These are phyloP conservation scores for Rhynchosporium graminicola DNA, from an alignment of 2,329 filamentous ascomycete species.

Conservation along the genomic window DNA sequence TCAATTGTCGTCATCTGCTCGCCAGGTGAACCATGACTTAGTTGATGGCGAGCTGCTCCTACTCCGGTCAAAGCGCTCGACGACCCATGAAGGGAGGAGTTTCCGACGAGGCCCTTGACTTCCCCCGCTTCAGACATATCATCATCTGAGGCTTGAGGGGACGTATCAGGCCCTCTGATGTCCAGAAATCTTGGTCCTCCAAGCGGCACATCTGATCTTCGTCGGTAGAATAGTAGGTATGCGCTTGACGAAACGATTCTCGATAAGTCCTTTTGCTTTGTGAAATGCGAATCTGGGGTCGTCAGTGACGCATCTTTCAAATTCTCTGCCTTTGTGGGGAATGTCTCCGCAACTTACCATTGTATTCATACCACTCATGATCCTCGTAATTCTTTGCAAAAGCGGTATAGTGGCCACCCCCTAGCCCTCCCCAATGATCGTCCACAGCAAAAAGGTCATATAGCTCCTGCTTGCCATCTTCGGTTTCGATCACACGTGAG, in stretches of 20 bases:
- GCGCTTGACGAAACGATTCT: conserved; percentile 73
- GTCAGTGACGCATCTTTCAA: conserved; percentile 44
- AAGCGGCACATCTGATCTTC: conserved; percentile 73
- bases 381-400: conserved; percentile 92
- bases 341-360: conserved; percentile 63
- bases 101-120: conserved; percentile 79
- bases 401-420: conserved; percentile 95
- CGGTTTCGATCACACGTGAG: conserved; percentile 74
- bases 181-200: conserved; percentile 75
- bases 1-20: conserved; percentile 36
- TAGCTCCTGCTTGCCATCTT: conserved; percentile 77
- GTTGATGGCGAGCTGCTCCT: conserved; percentile 71
- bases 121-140: conserved; percentile 67
- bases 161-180: conserved; percentile 58
- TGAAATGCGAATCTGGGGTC: conserved; percentile 70
- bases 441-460: conserved; percentile 97
- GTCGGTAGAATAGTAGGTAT: conserved; percentile 94
- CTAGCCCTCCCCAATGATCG: conserved; percentile 90
- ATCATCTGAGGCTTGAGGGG: conserved; percentile 47
- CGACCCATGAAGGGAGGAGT: conserved; percentile 86
- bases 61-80: conserved; percentile 82
- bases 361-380: conserved; percentile 92
- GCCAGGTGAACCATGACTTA: conserved; percentile 56
- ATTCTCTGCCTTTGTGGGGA: not conserved
- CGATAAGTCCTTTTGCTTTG: conserved; percentile 58